Base-by-base conservation (phyloP, 495 filamentous ascomycete genomes). In the Hypoxylon cercidicola region DNA sequence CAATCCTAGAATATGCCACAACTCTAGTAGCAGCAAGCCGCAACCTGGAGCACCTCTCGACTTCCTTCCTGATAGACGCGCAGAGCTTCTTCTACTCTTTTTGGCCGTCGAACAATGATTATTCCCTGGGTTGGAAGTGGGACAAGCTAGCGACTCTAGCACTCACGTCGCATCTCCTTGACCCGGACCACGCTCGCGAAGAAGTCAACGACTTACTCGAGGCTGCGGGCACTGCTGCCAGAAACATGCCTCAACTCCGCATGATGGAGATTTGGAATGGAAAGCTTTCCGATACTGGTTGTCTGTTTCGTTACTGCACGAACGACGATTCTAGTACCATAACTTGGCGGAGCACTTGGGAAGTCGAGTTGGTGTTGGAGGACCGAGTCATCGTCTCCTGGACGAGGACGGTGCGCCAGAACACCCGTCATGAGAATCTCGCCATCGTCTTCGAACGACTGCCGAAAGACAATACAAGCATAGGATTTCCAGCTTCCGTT, bases 1-100 rank as follows among this genome's bases (percentile, higher is more conserved):
- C n/a, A n/a, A n/a, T n/a, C n/a, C n/a, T n/a, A n/a, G n/a, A n/a
- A n/a, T n/a, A n/a, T n/a, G n/a, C n/a, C n/a, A n/a, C n/a, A n/a
- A n/a, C n/a, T n/a, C n/a, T 62, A 18, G 50, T 39, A 54, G 53
- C 46, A 39, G 18, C 39, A 21, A 62, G 62, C 45, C 56, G 44
- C 57, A 58, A 35, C 25, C 45, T 70, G 21, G 59, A 64, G 62
- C 62, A 72, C 30, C 34, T 70, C 12, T 69, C 66, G 60, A 25
- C 51, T n/a, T 58, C 61, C 50, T 69, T 63, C 35, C 11, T 63
- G 40, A 55, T 72, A 10, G 62, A 72, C 55, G 69, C 66, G 16
- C 19, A 48, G 19, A 43, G 69, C 51, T 69, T 66, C 53, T 63
- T 72, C 48, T 12, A 13, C 58, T 48, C n/a, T n/a, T n/a, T n/a